A percentile compares a stretch with the other conserved stretches of the same genome.
Conservation (phyloP, 2,329 filamentous ascomycete genomes). For the Magnaporthales sp. region DNA sequence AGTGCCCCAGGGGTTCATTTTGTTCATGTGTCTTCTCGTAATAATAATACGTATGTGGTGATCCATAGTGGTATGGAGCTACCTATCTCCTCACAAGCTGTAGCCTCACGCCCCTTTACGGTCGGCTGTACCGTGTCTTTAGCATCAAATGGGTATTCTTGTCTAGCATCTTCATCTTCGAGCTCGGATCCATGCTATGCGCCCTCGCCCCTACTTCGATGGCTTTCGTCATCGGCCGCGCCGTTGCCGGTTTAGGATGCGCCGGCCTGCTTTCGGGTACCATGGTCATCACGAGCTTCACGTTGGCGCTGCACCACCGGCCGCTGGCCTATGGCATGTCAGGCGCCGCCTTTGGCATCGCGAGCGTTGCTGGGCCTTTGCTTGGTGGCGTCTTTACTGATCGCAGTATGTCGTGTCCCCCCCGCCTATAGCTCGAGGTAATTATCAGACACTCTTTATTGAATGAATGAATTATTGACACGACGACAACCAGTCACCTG, state of each 20-base stretch:
- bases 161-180: slow-evolving; percentile 10
- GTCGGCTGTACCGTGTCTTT: slow-evolving; percentile 35
- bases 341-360: slow-evolving; percentile 44
- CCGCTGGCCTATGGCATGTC: slow-evolving; percentile 41
- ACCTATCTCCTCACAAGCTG: slow-evolving; percentile 35
- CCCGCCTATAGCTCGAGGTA: too few species aligned
- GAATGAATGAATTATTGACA: background rate
- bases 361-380: slow-evolving; percentile 30
- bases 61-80: slow-evolving; percentile 31
- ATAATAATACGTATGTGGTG: slow-evolving; percentile 29
- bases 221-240: slow-evolving; percentile 36
- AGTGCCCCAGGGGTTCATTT: background rate
- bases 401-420: slow-evolving; percentile 10
- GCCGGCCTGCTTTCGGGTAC: slow-evolving; percentile 35
- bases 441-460: too few species aligned
- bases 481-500: slow-evolving; percentile 18
- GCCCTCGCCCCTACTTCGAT: slow-evolving; percentile 32
- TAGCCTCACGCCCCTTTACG: slow-evolving; percentile 35
- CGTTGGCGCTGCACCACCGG: slow-evolving; percentile 41
- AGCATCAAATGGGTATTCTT: slow-evolving; percentile 33
- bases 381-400: slow-evolving; percentile 29
- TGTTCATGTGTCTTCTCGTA: slow-evolving; percentile 30
- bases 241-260: slow-evolving; percentile 36
- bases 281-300: slow-evolving; percentile 32
- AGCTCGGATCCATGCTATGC: slow-evolving; percentile 15